Evolutionary conservation across 2,329 filamentous ascomycete species (phyloP).

Genomic region (Nothophoma quercina): DNA sequence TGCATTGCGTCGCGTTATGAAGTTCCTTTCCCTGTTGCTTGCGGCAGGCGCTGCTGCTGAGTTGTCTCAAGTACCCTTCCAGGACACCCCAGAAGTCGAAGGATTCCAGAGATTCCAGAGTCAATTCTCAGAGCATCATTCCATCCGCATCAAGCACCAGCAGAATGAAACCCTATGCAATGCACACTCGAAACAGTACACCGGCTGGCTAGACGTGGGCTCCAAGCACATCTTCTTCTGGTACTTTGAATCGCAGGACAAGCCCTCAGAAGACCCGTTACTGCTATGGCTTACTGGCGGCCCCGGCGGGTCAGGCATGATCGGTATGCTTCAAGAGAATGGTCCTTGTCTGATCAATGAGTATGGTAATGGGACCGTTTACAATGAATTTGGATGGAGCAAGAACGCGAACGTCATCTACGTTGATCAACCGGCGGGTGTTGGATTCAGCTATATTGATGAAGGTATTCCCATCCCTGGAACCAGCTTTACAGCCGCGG

Average conservation of each 20-base stretch:
- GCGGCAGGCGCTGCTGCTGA: conserved; percentile 12
- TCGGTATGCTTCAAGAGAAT: conserved; percentile 48
- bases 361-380: conserved; percentile 47
- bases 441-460: conserved; percentile 51
- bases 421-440: conserved; percentile 50
- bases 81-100: conserved; percentile 36
- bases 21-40: conserved; percentile 1
- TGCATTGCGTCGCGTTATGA: background rate
- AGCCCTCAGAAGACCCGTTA: conserved; percentile 47
- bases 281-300: conserved; percentile 54
- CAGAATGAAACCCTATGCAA: conserved; percentile 44
- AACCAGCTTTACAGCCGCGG: conserved; percentile 54
- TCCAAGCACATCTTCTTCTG: conserved; percentile 57
- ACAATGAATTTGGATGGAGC: conserved; percentile 52
- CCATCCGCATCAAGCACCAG: conserved; percentile 45
- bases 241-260: conserved; percentile 53
- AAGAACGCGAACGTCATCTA: conserved; percentile 49
- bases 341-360: conserved; percentile 51
- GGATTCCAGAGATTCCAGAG: conserved; percentile 44
- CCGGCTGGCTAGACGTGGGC: conserved; percentile 49
- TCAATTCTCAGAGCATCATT: conserved; percentile 42
- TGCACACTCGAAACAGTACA: conserved; percentile 46
- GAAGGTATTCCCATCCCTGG: conserved; percentile 44
- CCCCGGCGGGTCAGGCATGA: conserved; percentile 47
- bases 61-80: conserved; percentile 41